These are phyloP conservation scores for Globisporangium mamillatum DNA, from an alignment of 352 stramenopile genomes.

Conservation along the genomic window DNA sequence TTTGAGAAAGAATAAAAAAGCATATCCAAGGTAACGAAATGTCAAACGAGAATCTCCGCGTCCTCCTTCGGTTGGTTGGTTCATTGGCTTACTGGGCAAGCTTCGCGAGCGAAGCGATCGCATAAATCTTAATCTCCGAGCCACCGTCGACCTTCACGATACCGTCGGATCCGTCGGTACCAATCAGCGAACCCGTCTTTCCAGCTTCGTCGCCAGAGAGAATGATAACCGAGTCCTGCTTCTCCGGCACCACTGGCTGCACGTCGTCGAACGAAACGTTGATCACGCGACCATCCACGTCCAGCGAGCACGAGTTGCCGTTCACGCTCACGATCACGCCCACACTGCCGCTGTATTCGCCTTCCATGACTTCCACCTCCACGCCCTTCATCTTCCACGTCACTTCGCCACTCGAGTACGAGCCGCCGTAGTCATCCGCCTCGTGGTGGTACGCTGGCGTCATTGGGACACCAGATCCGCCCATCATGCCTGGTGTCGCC, in stretches of 20 bases:
- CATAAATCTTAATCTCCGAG: conserved; percentile 90
- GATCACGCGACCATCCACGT: conserved; percentile 74
- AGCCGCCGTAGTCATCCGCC: conserved; percentile 36
- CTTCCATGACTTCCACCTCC: conserved; percentile 71
- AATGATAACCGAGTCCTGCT: conserved; percentile 87
- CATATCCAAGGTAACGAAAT: background rate
- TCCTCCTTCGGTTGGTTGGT: conserved; percentile 1
- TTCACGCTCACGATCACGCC: conserved; percentile 76
- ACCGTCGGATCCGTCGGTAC: conserved; percentile 81
- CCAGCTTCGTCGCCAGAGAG: conserved; percentile 83
- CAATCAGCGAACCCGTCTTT: conserved; percentile 81
- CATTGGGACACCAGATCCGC: conserved; percentile 62
- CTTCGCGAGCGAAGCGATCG: conserved; percentile 78
- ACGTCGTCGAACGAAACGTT: conserved; percentile 64
- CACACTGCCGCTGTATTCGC: conserved; percentile 64
- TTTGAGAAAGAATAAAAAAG: conserved; percentile 11
- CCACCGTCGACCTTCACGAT: conserved; percentile 88
- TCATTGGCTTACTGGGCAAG: conserved; percentile 60
- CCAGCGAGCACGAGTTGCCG: conserved; percentile 70
- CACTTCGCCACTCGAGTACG: conserved; percentile 51
- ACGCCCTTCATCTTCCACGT: conserved; percentile 89
- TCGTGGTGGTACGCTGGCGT: conserved; percentile 70
- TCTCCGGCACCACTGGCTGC: conserved; percentile 78
- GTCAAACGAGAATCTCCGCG: conserved; percentile 4
- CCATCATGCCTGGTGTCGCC: conserved; percentile 74